Conservation (phyloP, 345 rosid genomes). For the Eucalyptus polybractea region DNA sequence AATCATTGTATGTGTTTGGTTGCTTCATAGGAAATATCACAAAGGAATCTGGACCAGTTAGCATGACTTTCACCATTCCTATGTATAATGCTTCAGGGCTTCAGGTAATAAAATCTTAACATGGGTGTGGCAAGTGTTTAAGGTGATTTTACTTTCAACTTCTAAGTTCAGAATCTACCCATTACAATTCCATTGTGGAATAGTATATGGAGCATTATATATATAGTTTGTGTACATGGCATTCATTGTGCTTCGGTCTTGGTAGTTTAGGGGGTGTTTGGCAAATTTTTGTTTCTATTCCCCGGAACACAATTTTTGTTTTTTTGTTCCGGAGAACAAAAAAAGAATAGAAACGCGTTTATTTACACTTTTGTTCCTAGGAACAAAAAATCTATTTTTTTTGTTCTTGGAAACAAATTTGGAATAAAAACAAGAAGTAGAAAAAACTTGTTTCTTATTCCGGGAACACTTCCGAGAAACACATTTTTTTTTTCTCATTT, state of each 20-base stretch:
- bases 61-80: slow-evolving; percentile 95
- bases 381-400: too few relatives aligned
- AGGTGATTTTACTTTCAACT: neutral
- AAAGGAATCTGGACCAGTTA: slow-evolving; percentile 95
- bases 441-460: too few relatives aligned
- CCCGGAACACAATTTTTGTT: too few relatives aligned
- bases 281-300: too few relatives aligned
- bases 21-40: slow-evolving; percentile 71
- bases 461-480: too few relatives aligned
- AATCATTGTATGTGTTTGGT: neutral
- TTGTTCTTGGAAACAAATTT: too few relatives aligned
- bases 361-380: too few relatives aligned
- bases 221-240: neutral
- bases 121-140: neutral
- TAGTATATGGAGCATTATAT: neutral
- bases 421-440: too few relatives aligned
- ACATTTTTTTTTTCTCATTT: too few relatives aligned
- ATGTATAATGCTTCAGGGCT: slow-evolving; percentile 90
- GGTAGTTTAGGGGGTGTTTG: neutral
- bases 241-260: neutral
- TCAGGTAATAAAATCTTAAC: slow-evolving; percentile 39
- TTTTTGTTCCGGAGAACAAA: too few relatives aligned
- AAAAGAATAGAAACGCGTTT: too few relatives aligned
- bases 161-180: neutral
- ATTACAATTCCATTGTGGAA: neutral